A percentile compares a stretch with the other conserved stretches of the same genome.
These are phyloP conservation scores for Amorphotheca resinae DNA, from an alignment of 495 filamentous ascomycete genomes.

Conservation along the genomic window DNA sequence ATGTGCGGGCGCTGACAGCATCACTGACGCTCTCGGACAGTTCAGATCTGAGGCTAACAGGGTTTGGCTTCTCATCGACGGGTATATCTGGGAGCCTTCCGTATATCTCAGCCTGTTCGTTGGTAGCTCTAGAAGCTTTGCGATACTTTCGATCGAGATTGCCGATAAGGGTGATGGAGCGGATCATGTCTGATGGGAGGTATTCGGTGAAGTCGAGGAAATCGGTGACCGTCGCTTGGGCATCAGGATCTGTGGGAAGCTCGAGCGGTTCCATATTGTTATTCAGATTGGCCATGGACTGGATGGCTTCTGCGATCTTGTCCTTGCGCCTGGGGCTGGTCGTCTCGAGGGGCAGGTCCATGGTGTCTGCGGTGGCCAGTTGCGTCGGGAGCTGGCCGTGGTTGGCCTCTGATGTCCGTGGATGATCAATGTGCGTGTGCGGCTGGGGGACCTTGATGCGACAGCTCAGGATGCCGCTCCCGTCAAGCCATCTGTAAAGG, in stretches of 20 bases:
- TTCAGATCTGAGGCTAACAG: conserved; percentile 50
- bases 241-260: conserved; percentile 60
- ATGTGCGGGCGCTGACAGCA: conserved; percentile 63
- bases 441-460: conserved; percentile 19
- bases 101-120: conserved; percentile 64
- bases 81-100: conserved; percentile 48
- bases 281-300: conserved; percentile 16
- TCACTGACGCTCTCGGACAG: conserved; percentile 65
- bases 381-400: not conserved
- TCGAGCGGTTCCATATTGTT: conserved; percentile 15
- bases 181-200: conserved; percentile 82
- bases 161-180: conserved; percentile 78
- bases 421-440: conserved; percentile 1
- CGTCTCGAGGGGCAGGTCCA: conserved; percentile 12
- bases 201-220: conserved; percentile 96
- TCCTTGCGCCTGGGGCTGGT: conserved; percentile 19
- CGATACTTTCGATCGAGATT: conserved; percentile 65
- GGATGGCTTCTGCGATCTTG: conserved; percentile 18
- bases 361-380: conserved; percentile 4
- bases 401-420: not conserved
- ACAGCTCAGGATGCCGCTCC: conserved; percentile 17
- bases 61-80: conserved; percentile 19
- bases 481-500: conserved; percentile 15
- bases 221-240: conserved; percentile 87
- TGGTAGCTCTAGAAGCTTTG: conserved; percentile 50